Evolutionary conservation across 2,329 filamentous ascomycete genomes (phyloP), one percentile per base, ranked within the genome.

Genomic region (Aspergillus terreus): DNA sequence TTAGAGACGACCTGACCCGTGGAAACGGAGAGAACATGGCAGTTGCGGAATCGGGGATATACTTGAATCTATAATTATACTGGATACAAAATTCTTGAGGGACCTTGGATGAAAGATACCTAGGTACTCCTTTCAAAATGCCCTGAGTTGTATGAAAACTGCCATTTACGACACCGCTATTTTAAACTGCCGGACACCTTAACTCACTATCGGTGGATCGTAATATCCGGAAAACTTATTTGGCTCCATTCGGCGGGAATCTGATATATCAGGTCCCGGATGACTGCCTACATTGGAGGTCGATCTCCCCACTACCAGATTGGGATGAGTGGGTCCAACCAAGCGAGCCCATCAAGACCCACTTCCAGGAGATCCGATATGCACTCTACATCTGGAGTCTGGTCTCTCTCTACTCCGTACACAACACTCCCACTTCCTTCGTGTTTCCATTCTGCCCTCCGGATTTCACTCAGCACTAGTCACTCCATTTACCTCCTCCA

Each of bases 381-480:
- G 51, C 51, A 54, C 10, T 21, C 27, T 38, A 44, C 25, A 30
- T 30, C 27, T 7, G 27, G 23, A 6, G 2, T 19, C 2, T 19
- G 19, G 6, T 23, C 23, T 23, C 5, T 23, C 23, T 23, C 27
- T 30, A 10, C 7, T 30, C 27, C 10, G 42, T 49, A 52, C 48
- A 43, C 48, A 44, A 53, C 6, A 36, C 38, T 46, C 25, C 43
- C 52, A 46, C 51, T 55, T 45, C 41, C 46, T 57, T 55, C 50
- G 46, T 50, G 50, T 49, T 50, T 55, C 51, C 47, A 36, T 42
- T 51, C 40, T 25, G 44, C 52, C 51, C 36, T 41, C 43, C 49
- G 46, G 19, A 44, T 50, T 53, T 35, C 25, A 7, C 48, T 50
- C 42, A 40, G 49, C 43, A 23, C 41, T 33, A 54, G 51, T 58